These are phyloP conservation scores for Globisporangium carolinianum DNA, from an alignment of 352 stramenopile genomes.

Conservation along the genomic window DNA sequence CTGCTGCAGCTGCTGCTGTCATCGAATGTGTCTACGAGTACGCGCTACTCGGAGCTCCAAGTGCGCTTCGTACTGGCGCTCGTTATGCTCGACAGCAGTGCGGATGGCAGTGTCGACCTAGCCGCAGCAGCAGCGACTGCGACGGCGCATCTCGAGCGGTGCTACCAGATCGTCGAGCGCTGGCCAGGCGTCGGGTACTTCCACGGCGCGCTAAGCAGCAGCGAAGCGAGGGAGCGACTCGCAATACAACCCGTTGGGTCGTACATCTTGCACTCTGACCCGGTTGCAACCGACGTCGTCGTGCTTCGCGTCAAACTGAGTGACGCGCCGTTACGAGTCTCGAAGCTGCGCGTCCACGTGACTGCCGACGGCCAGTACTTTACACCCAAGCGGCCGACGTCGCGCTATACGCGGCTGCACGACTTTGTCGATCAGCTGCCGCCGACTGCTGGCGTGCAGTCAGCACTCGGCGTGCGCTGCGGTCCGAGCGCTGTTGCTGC, in stretches of 20 bases:
- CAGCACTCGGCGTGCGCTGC: conserved; percentile 28
- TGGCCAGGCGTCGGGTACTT: conserved; percentile 51
- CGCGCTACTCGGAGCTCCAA: conserved; percentile 23
- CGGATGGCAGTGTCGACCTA: too few relatives aligned
- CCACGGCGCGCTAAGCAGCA: conserved; percentile 24
- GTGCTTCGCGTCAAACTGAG: conserved; percentile 40
- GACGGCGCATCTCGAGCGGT: conserved; percentile 20
- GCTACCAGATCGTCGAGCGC: conserved; percentile 44
- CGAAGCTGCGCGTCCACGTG: conserved; percentile 28
- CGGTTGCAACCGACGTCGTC: not conserved
- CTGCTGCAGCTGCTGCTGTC: conserved; percentile 10
- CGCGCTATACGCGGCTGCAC: conserved; percentile 35
- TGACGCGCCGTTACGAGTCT: conserved; percentile 28
- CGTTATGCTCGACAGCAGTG: not conserved
- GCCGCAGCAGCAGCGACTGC: not conserved
- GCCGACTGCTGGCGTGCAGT: conserved; percentile 25
- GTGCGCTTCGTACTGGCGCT: conserved; percentile 23
- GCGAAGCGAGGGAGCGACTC: conserved; percentile 24
- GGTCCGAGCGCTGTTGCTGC: too few relatives aligned
- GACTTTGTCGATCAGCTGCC: conserved; percentile 30
- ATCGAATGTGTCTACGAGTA: not conserved
- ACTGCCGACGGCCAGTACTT: conserved; percentile 24
- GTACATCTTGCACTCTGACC: conserved; percentile 34
- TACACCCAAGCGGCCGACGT: conserved; percentile 14
- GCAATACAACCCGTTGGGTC: conserved; percentile 22